Conservation (phyloP, 2,329 filamentous ascomycete genomes). For the Sporothrix pseudoabietina region DNA sequence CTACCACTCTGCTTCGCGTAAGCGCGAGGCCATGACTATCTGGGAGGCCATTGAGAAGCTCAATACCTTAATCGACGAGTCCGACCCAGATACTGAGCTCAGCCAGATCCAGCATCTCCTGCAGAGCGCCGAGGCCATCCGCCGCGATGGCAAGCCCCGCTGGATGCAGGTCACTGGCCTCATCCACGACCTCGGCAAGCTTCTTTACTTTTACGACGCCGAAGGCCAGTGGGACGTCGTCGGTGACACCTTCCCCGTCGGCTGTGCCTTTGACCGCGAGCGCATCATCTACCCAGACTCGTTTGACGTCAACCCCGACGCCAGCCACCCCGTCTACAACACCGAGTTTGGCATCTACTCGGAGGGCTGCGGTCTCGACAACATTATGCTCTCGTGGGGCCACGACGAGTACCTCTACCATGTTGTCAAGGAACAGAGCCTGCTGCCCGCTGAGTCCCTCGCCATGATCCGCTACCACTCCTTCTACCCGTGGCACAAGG, state of each 20-base stretch:
- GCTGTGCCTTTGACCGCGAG: constrained; percentile 68
- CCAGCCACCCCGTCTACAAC: constrained; percentile 68
- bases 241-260: constrained; percentile 80
- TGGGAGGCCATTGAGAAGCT: constrained; percentile 94
- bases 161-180: constrained; percentile 81
- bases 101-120: constrained; percentile 88
- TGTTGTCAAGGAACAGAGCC: constrained; percentile 79
- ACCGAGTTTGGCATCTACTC: constrained; percentile 79
- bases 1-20: constrained; percentile 66
- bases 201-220: constrained; percentile 79
- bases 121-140: constrained; percentile 86
- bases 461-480: constrained; percentile 94
- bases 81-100: constrained; percentile 84
- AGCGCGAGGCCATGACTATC: constrained; percentile 72
- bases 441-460: constrained; percentile 75
- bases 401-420: constrained; percentile 89
- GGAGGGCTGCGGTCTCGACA: constrained; percentile 78
- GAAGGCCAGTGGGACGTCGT: constrained; percentile 92
- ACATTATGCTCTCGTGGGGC: constrained; percentile 88
- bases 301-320: constrained; percentile 77
- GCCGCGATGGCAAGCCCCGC: constrained; percentile 77
- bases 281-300: constrained; percentile 79
- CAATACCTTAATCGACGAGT: constrained; percentile 87
- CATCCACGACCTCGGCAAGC: constrained; percentile 78
- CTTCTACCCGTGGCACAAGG: constrained; percentile 89